These are phyloP conservation scores for Grigorovia transvaalensis DNA, from an alignment of 805 yeast genomes.

Conservation along the genomic window DNA sequence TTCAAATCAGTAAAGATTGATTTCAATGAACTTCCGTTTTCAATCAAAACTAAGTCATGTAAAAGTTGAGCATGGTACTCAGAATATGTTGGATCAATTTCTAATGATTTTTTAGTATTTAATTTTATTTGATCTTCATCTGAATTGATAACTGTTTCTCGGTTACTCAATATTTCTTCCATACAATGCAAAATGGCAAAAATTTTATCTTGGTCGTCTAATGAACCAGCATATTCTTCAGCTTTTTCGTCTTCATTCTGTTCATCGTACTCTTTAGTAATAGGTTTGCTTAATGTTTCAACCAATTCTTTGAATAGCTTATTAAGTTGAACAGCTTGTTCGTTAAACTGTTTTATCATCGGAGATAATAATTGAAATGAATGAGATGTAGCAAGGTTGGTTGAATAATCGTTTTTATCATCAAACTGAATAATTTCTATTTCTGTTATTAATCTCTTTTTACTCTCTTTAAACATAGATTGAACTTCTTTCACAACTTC, in stretches of 20 bases:
- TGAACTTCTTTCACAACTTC: constrained; percentile 19
- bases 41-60: constrained; percentile 12
- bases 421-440: constrained; percentile 11
- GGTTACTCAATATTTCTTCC: constrained; percentile 37
- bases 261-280: constrained; percentile 14
- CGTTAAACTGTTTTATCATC: constrained; percentile 12
- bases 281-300: constrained; percentile 19
- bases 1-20: constrained; percentile 27
- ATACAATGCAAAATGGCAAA: constrained; percentile 47
- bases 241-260: constrained; percentile 41
- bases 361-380: constrained; percentile 14
- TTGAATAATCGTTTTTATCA: constrained; percentile 13
- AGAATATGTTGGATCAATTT: constrained; percentile 17
- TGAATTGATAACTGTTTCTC: constrained; percentile 25
- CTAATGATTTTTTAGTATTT: constrained; percentile 10
- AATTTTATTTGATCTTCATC: constrained; percentile 19
- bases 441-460: constrained; percentile 2
- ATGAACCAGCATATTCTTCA: constrained; percentile 66
- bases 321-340: constrained; percentile 21
- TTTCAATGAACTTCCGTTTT: constrained; percentile 22
- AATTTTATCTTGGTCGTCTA: constrained; percentile 66
- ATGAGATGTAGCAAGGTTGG: constrained; percentile 12
- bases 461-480: constrained; percentile 8
- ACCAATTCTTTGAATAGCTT: constrained; percentile 8
- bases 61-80: constrained; percentile 26